Evolutionary conservation across 78 protist genomes (phyloP).

Genomic region (Protostelium mycophagum): DNA sequence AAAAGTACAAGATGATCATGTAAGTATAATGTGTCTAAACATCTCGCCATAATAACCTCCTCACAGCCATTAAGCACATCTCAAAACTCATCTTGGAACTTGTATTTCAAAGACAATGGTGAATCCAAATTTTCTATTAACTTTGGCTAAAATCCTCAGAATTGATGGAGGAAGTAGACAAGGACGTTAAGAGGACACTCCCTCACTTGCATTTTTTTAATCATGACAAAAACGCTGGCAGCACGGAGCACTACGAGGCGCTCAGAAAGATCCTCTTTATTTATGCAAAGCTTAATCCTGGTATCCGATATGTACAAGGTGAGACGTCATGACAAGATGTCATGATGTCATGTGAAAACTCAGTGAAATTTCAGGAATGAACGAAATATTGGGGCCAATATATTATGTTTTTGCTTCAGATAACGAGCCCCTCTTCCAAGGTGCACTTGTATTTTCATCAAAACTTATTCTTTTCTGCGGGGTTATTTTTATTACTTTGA

Average conservation of each 20-base stretch:
- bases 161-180: constrained; percentile 51
- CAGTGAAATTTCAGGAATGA: constrained; percentile 35
- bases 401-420: constrained; percentile 68
- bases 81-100: constrained; percentile 60
- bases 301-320: constrained; percentile 77
- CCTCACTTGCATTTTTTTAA: constrained; percentile 62
- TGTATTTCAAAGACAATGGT: constrained; percentile 44
- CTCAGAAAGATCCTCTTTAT: constrained; percentile 49
- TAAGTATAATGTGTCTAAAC: constrained; percentile 7
- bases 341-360: neutral
- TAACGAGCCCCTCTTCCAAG: neutral
- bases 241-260: constrained; percentile 62
- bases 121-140: neutral
- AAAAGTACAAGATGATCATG: constrained; percentile 33
- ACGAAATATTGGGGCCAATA: constrained; percentile 77
- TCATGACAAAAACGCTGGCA: constrained; percentile 28
- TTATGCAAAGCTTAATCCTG: constrained; percentile 72
- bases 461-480: neutral
- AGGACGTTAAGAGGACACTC: constrained; percentile 64
- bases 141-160: neutral
- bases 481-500: neutral
- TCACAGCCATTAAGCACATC: constrained; percentile 44
- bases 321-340: neutral
- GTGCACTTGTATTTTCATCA: neutral
- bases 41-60: neutral